Base-by-base conservation (phyloP, 78 protist species). In the Diacronema lutheri region DNA sequence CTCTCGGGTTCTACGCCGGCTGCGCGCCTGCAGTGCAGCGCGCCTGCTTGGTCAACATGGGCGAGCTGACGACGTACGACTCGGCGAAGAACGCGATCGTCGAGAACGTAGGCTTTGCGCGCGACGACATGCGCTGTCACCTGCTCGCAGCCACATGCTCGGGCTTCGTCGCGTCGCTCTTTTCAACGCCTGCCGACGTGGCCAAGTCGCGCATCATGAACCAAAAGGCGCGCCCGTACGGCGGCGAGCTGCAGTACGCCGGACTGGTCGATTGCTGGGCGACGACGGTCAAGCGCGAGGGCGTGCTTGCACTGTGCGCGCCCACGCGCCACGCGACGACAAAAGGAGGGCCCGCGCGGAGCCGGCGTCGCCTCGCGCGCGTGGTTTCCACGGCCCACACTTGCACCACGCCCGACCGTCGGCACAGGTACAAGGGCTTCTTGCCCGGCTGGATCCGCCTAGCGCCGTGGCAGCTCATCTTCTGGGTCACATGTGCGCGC, bases 221-320 rank as follows among this genome's bases (percentile, higher is more conserved):
- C 20, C 71, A 71, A 13, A 11, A 23, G n/a, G 29, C 41, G 57
- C 21, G 41, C 37, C 79, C 79, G n/a, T 35, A 71, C 57, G 79
- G n/a, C n/a, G n/a, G 79, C 79, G 41, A 56, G 26, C 4, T 23
- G 37, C 57, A 35, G 33, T 71, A 71, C 79, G 26, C 0, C 35
- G 79, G 79, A 21, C 40, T 58, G 35, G 7, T 86, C 44, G 81
- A 64, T 38, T 76, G 80, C 66, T 58, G 62, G 73, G 21, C 6
- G 31, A 79, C 68, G 56, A 81, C 69, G 23, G 33, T 86, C 31
- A 23, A 69, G 37, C 60, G 85, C 37, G 96, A 94, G 83, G 96
- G 96, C 25, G 77, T 83, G 29, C 71, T 88, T 14, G 92, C 93
- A 11, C 85, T 94, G 73, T n/a, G n/a, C n/a, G n/a, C n/a, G n/a